phyloP scores from a whole-genome alignment of 192 early-diverging fungal genomes.

The Umbelopsis sp. region DNA sequence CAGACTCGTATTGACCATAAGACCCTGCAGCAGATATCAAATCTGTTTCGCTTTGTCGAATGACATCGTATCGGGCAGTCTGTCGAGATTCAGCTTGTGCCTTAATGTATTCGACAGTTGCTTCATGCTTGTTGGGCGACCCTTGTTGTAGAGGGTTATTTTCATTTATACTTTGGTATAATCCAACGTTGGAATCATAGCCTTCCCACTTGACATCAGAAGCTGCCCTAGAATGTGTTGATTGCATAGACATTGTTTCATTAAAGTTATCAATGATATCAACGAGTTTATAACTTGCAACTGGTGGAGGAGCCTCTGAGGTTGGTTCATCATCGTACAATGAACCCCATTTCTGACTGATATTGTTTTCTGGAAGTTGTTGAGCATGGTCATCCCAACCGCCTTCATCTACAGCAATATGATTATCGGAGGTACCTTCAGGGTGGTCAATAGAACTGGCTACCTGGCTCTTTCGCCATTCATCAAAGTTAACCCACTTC shows the following conservation, averaged over 20 bases:
- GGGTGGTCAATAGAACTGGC: neutral
- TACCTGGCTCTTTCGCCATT: neutral
- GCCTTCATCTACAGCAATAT: neutral
- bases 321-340: neutral
- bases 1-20: neutral
- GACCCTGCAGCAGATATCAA: neutral
- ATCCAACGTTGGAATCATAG: neutral
- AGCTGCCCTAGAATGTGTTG: neutral
- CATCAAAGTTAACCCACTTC: neutral
- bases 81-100: slow-evolving; percentile 9
- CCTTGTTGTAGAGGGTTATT: neutral
- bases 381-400: neutral
- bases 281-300: slow-evolving; percentile 2
- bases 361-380: neutral
- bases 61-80: neutral
- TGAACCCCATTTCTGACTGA: neutral
- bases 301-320: neutral
- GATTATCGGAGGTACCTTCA: neutral
- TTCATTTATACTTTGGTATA: neutral
- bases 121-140: neutral
- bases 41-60: neutral
- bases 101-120: neutral
- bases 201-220: slow-evolving; percentile 9
- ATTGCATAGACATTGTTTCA: neutral
- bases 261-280: slow-evolving; percentile 3